Conservation (phyloP, 495 filamentous ascomycete species). For the Hyaloscypha variabilis region DNA sequence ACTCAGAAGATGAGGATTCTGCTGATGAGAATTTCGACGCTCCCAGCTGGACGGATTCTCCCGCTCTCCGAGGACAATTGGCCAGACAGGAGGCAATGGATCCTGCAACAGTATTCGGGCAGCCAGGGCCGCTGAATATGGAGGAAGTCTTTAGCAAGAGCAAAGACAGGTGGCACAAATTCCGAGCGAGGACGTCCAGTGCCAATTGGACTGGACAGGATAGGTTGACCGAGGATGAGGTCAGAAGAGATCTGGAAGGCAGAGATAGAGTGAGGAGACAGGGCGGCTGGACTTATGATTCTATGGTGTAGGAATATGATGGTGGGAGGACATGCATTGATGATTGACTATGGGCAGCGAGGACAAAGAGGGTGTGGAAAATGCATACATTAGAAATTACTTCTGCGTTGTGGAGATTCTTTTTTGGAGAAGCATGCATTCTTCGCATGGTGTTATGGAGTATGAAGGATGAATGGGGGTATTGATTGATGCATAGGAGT, state of each 20-base stretch:
- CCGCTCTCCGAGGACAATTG: slow-evolving; percentile 70
- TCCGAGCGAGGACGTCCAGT: slow-evolving; percentile 84
- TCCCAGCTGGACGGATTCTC: slow-evolving; percentile 83
- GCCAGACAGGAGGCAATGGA: slow-evolving; percentile 79
- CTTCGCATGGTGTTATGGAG: slow-evolving; percentile 9
- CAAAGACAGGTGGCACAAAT: slow-evolving; percentile 79
- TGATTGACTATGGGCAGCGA: not conserved
- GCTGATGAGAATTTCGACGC: slow-evolving; percentile 60
- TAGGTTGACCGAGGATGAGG: slow-evolving; percentile 85
- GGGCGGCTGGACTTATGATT: slow-evolving; percentile 79
- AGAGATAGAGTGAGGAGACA: slow-evolving; percentile 79
- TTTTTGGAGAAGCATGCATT: not conserved
- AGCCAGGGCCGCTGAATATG: slow-evolving; percentile 82
- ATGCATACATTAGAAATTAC: slow-evolving; percentile 2
- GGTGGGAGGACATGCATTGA: not conserved
- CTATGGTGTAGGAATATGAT: slow-evolving; percentile 24
- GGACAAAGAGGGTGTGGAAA: slow-evolving; percentile 5
- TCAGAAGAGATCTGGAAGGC: slow-evolving; percentile 76
- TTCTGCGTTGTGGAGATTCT: slow-evolving; percentile 2
- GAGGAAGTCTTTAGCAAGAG: slow-evolving; percentile 87
- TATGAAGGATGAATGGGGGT: slow-evolving; percentile 8
- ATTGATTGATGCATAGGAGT: slow-evolving; percentile 15
- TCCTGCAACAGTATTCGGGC: slow-evolving; percentile 86
- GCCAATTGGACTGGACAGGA: slow-evolving; percentile 93
- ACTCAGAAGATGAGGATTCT: slow-evolving; percentile 81